Evolutionary conservation across 495 filamentous ascomycete genomes (phyloP).

Genomic region (Penicillium cataractarum): DNA sequence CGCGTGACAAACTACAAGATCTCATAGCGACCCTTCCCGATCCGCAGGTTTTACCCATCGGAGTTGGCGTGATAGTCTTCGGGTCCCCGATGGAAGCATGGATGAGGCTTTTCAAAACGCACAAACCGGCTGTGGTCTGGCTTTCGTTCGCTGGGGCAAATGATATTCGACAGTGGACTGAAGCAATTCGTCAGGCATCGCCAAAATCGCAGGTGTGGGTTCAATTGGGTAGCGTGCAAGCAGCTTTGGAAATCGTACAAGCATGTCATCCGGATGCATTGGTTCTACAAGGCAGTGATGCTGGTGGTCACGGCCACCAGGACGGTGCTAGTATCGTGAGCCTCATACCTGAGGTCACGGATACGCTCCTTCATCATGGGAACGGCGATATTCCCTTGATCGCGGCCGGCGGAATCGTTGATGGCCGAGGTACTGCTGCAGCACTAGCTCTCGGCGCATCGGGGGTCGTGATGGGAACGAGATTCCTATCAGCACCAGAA

Average conservation of each 20-base stretch:
- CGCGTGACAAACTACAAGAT: constrained; percentile 2
- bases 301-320: constrained; percentile 72
- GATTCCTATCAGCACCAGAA: constrained; percentile 64
- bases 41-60: constrained; percentile 9
- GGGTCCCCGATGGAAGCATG: constrained; percentile 16
- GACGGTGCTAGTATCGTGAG: constrained; percentile 57
- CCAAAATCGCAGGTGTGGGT: constrained; percentile 62
- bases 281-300: constrained; percentile 72
- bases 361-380: constrained; percentile 47
- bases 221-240: constrained; percentile 66
- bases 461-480: constrained; percentile 69
- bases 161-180: constrained; percentile 11
- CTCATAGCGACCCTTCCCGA: constrained; percentile 1
- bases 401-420: constrained; percentile 71
- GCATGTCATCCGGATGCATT: constrained; percentile 59
- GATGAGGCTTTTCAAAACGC: constrained; percentile 12
- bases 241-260: constrained; percentile 51
- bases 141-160: constrained; percentile 14
- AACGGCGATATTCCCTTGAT: constrained; percentile 52
- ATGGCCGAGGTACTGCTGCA: constrained; percentile 64
- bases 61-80: constrained; percentile 19
- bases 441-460: constrained; percentile 64
- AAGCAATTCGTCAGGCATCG: constrained; percentile 11
- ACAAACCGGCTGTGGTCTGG: constrained; percentile 18
- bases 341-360: constrained; percentile 58